Evolutionary conservation across 2,329 filamentous ascomycete species (phyloP).

Genomic region (Colletotrichum filicis): DNA sequence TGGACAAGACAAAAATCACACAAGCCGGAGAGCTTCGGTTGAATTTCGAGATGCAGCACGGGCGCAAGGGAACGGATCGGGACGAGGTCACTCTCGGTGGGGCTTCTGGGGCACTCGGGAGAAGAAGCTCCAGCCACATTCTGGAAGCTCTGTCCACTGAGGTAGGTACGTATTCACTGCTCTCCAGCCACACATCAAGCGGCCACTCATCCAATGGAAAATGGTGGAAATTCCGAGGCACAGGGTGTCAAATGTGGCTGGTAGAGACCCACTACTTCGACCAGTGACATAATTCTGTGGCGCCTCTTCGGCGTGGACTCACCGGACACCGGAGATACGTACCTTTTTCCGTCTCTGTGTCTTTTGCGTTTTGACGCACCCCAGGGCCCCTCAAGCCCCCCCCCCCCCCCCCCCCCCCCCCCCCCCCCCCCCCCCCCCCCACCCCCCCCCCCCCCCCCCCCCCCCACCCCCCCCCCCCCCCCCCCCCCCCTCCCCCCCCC

Average conservation of each 20-base stretch:
- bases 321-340: background rate
- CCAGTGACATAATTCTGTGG: slow-evolving; percentile 27
- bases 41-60: slow-evolving; percentile 30
- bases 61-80: slow-evolving; percentile 18
- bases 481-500: too few relatives aligned
- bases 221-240: background rate
- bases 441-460: too few relatives aligned
- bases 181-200: too few relatives aligned
- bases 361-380: background rate
- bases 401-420: too few relatives aligned
- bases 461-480: too few relatives aligned
- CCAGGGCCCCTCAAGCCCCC: too few relatives aligned
- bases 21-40: slow-evolving; percentile 29
- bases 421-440: too few relatives aligned
- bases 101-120: background rate
- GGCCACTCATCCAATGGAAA: too few relatives aligned
- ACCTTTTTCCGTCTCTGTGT: background rate
- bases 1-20: background rate
- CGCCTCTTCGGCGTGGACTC: background rate
- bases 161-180: too few relatives aligned
- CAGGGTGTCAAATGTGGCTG: background rate
- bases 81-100: background rate
- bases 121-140: slow-evolving; percentile 1
- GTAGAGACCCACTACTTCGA: background rate
- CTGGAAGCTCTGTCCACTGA: background rate